phyloP scores from a whole-genome alignment of 2,329 filamentous ascomycete species.

The Aspergillus luchuensis region DNA sequence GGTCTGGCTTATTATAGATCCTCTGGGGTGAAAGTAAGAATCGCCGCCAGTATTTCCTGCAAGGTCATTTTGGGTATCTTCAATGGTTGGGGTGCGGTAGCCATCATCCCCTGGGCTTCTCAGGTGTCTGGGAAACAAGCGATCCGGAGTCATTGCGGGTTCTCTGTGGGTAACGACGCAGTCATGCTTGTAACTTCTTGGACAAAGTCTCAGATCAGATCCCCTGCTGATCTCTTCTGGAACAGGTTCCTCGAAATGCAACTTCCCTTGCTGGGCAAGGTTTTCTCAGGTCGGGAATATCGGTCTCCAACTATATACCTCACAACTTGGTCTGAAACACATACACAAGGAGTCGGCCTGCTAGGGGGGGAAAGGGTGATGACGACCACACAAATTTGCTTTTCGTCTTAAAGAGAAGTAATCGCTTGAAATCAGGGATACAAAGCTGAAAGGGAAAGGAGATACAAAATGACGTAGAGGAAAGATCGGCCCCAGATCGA shows the following conservation, averaged over 20 bases:
- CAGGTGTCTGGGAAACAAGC: constrained; percentile 36
- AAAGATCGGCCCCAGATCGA: not conserved
- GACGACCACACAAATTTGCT: not conserved
- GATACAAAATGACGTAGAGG: not conserved
- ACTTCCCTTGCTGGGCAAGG: not conserved
- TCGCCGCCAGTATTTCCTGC: constrained; percentile 17
- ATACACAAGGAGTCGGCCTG: not conserved
- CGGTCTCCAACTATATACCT: too few relatives aligned
- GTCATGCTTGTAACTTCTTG: not conserved
- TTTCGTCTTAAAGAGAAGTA: not conserved
- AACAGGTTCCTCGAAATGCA: not conserved
- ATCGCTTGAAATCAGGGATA: not conserved
- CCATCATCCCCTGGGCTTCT: constrained; percentile 45
- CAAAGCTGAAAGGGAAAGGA: not conserved
- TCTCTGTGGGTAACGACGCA: not conserved
- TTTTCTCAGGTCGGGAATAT: not conserved
- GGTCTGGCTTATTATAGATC: constrained; percentile 21
- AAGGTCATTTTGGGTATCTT: constrained; percentile 41
- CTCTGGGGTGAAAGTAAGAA: constrained; percentile 15
- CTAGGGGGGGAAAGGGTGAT: not conserved
- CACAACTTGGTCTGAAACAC: not conserved
- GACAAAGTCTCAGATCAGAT: not conserved
- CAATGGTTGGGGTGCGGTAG: constrained; percentile 49
- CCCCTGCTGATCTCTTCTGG: not conserved
- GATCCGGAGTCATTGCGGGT: constrained; percentile 23